Evolutionary conservation across 1,284 basidiomycete genomes (phyloP).

Genomic region (Neotropicomus parvogracilis): DNA sequence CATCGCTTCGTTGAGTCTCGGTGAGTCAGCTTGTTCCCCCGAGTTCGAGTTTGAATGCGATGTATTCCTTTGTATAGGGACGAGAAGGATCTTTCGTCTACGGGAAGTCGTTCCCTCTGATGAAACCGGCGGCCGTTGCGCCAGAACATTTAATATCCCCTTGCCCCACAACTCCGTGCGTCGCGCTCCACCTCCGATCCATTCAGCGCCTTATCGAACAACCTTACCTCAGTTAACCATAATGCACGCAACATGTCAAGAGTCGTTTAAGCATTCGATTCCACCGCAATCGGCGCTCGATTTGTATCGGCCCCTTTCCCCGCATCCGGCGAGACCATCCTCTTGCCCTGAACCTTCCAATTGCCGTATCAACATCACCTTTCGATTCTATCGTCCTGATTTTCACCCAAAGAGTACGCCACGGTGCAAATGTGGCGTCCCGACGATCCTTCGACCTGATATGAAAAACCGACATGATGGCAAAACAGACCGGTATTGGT

Average conservation of each 20-base stretch:
- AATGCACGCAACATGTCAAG: slow-evolving; percentile 91
- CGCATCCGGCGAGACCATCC: slow-evolving; percentile 37
- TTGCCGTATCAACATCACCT: slow-evolving; percentile 85
- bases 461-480: slow-evolving; percentile 64
- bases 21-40: slow-evolving; percentile 38
- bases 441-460: slow-evolving; percentile 73
- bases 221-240: slow-evolving; percentile 58
- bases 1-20: slow-evolving; percentile 91
- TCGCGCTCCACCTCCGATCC: slow-evolving; percentile 8
- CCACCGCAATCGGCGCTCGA: slow-evolving; percentile 77
- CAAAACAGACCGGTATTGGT: slow-evolving; percentile 69
- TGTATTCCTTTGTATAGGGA: slow-evolving; percentile 45
- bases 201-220: neutral
- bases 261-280: slow-evolving; percentile 81
- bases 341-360: slow-evolving; percentile 49
- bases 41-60: slow-evolving; percentile 2
- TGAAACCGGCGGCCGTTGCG: slow-evolving; percentile 50
- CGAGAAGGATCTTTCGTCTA: slow-evolving; percentile 71
- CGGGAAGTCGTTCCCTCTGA: slow-evolving; percentile 67
- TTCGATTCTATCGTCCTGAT: slow-evolving; percentile 84
- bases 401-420: slow-evolving; percentile 70
- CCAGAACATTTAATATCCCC: slow-evolving; percentile 81
- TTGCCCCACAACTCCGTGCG: slow-evolving; percentile 81
- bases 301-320: slow-evolving; percentile 64
- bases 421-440: slow-evolving; percentile 76